These are phyloP conservation scores for Fennellomyces sp. DNA, from an alignment of 371 early-diverging fungal species.

Conservation along the genomic window DNA sequence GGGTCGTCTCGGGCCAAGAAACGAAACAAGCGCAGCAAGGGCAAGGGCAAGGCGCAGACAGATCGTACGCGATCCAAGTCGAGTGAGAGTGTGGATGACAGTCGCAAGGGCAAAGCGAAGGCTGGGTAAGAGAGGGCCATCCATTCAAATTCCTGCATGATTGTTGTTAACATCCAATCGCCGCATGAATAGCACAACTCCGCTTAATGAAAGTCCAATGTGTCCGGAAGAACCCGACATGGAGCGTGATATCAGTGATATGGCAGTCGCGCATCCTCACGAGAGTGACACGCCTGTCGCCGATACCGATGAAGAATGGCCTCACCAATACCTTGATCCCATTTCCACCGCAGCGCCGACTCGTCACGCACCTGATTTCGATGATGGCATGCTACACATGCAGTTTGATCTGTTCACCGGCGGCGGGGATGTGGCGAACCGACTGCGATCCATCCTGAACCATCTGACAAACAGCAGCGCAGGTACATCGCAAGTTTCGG, in stretches of 20 bases:
- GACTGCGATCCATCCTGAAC: conserved; percentile 48
- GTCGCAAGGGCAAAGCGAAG: neutral
- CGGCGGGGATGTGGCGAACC: conserved; percentile 34
- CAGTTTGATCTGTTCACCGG: conserved; percentile 42
- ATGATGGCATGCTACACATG: conserved; percentile 38
- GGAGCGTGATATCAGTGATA: conserved; percentile 21
- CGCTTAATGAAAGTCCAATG: neutral
- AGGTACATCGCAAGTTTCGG: conserved; percentile 58
- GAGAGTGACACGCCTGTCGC: conserved; percentile 6
- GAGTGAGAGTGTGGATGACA: no score
- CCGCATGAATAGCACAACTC: conserved; percentile 4
- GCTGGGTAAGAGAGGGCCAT: neutral
- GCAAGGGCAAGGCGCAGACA: no score
- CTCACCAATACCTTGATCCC: neutral
- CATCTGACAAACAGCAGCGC: conserved; percentile 39
- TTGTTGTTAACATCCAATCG: neutral
- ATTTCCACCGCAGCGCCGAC: conserved; percentile 6
- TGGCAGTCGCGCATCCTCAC: conserved; percentile 18
- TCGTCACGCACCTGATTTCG: conserved; percentile 10
- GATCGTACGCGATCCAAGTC: no score
- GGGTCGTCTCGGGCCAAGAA: neutral
- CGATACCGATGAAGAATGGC: conserved; percentile 32
- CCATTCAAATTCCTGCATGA: neutral
- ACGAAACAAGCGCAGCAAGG: neutral
- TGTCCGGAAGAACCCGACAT: conserved; percentile 1